A percentile compares a stretch with the other conserved stretches of the same genome.
These are phyloP conservation scores for Polytrichum commune DNA, from an alignment of 225 moss, liverwort and hornwort species.

Conservation along the genomic window DNA sequence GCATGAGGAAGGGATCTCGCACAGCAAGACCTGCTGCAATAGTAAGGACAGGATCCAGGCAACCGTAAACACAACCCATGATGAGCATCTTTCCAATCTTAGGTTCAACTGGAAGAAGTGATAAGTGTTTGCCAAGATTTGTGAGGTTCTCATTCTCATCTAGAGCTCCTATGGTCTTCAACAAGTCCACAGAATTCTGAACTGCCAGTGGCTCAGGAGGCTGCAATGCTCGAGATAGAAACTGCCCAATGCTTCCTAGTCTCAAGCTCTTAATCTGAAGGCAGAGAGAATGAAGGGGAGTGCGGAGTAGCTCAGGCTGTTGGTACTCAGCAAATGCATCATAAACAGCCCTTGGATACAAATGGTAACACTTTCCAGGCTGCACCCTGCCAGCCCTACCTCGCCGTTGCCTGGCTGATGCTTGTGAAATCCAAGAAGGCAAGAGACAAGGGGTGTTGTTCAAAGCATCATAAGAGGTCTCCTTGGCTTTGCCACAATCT, in stretches of 20 bases:
- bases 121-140: constrained; percentile 83
- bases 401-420: constrained; percentile 92
- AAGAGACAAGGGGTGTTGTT: constrained; percentile 95
- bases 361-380: constrained; percentile 87
- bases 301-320: constrained; percentile 89
- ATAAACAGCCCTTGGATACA: constrained; percentile 88
- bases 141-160: constrained; percentile 84
- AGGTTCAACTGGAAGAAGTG: constrained; percentile 88
- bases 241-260: constrained; percentile 79
- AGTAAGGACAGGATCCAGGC: constrained; percentile 90
- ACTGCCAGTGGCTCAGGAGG: constrained; percentile 90
- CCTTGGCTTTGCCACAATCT: constrained; percentile 97
- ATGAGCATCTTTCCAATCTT: constrained; percentile 95
- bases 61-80: constrained; percentile 84
- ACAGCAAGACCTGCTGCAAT: constrained; percentile 87
- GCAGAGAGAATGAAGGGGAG: constrained; percentile 94
- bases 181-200: constrained; percentile 78
- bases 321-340: constrained; percentile 91
- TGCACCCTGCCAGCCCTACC: constrained; percentile 93
- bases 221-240: constrained; percentile 82
- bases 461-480: constrained; percentile 98
- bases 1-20: constrained; percentile 82
- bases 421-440: constrained; percentile 95
- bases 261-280: constrained; percentile 95
- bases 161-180: constrained; percentile 93